Evolutionary conservation across 805 yeast genomes (phyloP), one percentile per base, ranked within the genome.

Genomic region (Yamadazyma paraphyllophila): DNA sequence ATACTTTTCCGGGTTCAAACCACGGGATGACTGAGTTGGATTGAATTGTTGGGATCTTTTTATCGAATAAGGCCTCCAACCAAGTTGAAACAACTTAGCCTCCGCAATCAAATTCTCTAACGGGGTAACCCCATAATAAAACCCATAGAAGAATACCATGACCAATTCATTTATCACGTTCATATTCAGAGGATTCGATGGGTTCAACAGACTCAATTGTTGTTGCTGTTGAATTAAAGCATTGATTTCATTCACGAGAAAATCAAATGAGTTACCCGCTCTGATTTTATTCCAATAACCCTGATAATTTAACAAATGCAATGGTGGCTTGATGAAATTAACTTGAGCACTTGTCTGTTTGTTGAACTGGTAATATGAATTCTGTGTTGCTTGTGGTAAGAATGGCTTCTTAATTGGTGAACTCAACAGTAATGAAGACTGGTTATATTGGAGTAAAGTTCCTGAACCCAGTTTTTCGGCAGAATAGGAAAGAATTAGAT

Each of bases 101-200:
- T 72, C 76, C 5, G 77, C 75, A 15, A 71, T 62, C 39, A 69
- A 58, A 51, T 70, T 69, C 47, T 72, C 77, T 25, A 69, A 54
- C 3, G 77, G 77, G 4, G 74, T 66, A 17, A 62, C 50, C 2
- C 74, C 76, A 49, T 68, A 69, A 51, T 69, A 71, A 46, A 61
- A 68, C 2, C 77, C 77, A 50, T 65, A 72, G 45, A 72, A 72
- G 24, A 72, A 60, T 9, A 68, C 73, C 57, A 66, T 56, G 7
- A 64, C 61, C 43, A 68, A 55, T 45, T 72, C 76, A 38, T 69
- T 66, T 31, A 62, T 54, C 24, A 56, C 50, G 11, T 26, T 29
- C 36, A 44, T 40, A 24, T 63, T 69, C 26, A 52, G 41, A 12
- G 51, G 30, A n/a, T 33, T 17, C n/a, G 24, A 36, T n/a, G 30